A percentile compares a stretch with the other conserved stretches of the same genome.
Evolutionary conservation across 2,329 filamentous ascomycete species (phyloP).

Genomic region (Torrubiellomyces zombiae): DNA sequence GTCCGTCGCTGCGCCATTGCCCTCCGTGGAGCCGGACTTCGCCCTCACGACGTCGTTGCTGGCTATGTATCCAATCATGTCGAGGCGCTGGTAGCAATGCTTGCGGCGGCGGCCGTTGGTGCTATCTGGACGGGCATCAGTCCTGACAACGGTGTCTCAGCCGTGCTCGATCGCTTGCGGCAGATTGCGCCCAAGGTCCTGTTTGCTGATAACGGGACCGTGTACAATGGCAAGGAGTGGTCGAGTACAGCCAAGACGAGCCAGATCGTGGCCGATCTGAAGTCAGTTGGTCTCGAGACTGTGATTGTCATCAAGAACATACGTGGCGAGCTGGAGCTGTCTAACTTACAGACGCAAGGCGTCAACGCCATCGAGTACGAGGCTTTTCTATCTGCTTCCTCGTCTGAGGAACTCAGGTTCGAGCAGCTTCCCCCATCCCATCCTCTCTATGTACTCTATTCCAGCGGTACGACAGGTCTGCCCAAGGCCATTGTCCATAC

Average conservation of each 20-base stretch:
- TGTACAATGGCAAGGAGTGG: conserved; percentile 86
- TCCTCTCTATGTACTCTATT: conserved; percentile 87
- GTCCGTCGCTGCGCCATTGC: conserved; percentile 59
- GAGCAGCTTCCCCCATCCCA: conserved; percentile 69
- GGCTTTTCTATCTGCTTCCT: conserved; percentile 24
- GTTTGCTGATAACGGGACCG: conserved; percentile 73
- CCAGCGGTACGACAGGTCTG: conserved; percentile 69
- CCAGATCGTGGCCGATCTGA: conserved; percentile 55
- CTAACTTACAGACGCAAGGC: conserved; percentile 21
- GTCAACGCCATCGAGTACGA: conserved; percentile 27
- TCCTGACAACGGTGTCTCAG: conserved; percentile 81
- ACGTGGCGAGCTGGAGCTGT: conserved; percentile 23
- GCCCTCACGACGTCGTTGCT: conserved; percentile 38
- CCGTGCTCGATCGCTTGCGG: conserved; percentile 69
- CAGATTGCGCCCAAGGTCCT: conserved; percentile 74
- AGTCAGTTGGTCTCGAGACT: conserved; percentile 40
- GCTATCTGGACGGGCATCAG: conserved; percentile 89
- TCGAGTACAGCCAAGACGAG: conserved; percentile 60
- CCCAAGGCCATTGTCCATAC: conserved; percentile 95
- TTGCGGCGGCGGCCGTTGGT: conserved; percentile 66
- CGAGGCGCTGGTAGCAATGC: conserved; percentile 74
- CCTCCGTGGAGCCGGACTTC: conserved; percentile 48
- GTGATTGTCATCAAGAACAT: conserved; percentile 63
- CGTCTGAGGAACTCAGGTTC: conserved; percentile 40
- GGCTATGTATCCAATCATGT: conserved; percentile 81